Conservation (phyloP, 2,329 filamentous ascomycete species). For the Hymenoscyphus fructigenus region DNA sequence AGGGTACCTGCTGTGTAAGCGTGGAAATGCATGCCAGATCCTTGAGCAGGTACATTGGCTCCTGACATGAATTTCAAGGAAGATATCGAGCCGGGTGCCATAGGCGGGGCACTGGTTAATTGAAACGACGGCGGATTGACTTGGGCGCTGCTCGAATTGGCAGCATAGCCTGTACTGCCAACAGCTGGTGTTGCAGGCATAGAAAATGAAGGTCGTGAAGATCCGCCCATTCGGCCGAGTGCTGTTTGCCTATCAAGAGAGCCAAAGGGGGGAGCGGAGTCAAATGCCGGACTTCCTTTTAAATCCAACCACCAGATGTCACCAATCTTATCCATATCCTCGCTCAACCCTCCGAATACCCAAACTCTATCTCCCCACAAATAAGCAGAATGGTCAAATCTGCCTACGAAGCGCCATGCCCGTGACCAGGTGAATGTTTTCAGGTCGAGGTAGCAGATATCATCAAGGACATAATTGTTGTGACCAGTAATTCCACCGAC, state of each 20-base stretch:
- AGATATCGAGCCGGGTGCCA: conserved; percentile 84
- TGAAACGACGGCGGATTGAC: conserved; percentile 66
- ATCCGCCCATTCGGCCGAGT: conserved; percentile 42
- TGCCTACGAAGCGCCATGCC: conserved; percentile 89
- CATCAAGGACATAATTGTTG: conserved; percentile 88
- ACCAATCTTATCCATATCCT: conserved; percentile 94
- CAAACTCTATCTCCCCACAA: conserved; percentile 90
- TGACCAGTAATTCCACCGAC: conserved; percentile 94
- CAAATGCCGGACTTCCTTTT: conserved; percentile 83
- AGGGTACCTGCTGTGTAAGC: conserved; percentile 90
- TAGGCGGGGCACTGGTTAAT: conserved; percentile 73
- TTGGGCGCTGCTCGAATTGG: conserved; percentile 66
- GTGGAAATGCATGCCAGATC: conserved; percentile 91
- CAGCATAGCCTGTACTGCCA: conserved; percentile 63
- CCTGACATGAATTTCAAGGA: conserved; percentile 88
- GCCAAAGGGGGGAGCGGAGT: conserved; percentile 63
- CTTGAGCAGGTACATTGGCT: conserved; percentile 80
- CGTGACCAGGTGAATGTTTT: conserved; percentile 98
- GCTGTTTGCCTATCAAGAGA: conserved; percentile 44
- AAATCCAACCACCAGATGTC: conserved; percentile 98
- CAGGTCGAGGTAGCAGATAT: conserved; percentile 93
- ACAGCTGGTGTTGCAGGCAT: conserved; percentile 51
- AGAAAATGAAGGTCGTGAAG: conserved; percentile 53
- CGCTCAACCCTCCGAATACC: conserved; percentile 93
- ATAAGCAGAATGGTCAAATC: conserved; percentile 94